phyloP scores from a whole-genome alignment of 2,329 filamentous ascomycete genomes.

The Phyllosticta paracitricarpa region DNA sequence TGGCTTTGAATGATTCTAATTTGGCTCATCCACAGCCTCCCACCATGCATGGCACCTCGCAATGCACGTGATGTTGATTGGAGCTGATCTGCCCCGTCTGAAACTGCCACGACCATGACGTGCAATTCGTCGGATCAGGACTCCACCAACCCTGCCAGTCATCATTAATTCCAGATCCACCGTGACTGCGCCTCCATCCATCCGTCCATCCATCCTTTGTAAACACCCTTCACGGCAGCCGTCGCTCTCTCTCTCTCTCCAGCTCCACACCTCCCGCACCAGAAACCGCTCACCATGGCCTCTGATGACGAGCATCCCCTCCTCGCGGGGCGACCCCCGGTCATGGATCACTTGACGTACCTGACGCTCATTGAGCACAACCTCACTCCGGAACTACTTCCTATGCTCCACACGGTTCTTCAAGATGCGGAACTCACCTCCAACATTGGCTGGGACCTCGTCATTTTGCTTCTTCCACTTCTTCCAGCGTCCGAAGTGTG shows the following conservation, averaged over 20 bases:
- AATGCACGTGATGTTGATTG: neutral
- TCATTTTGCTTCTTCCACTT: constrained; percentile 61
- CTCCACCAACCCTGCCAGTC: constrained; percentile 4
- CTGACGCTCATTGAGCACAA: constrained; percentile 69
- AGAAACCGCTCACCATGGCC: neutral
- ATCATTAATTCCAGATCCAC: constrained; percentile 2
- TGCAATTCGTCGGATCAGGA: neutral
- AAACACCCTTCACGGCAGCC: neutral
- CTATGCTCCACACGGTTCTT: constrained; percentile 57
- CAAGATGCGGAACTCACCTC: constrained; percentile 59
- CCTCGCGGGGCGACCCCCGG: constrained; percentile 49
- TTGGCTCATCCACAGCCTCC: neutral
- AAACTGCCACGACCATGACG: neutral
- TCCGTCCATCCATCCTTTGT: neutral
- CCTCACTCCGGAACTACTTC: constrained; percentile 55
- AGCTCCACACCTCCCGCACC: neutral
- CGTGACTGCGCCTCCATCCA: neutral
- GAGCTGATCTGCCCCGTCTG: neutral
- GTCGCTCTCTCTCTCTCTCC: neutral
- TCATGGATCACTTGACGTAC: constrained; percentile 63
- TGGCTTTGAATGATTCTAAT: neutral
- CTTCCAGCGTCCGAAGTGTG: constrained; percentile 57
- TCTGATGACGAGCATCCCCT: constrained; percentile 36
- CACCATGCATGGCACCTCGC: neutral
- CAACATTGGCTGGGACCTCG: constrained; percentile 76